These are phyloP conservation scores for Russula sp. DNA, from an alignment of 768 basidiomycete genomes.

Conservation along the genomic window DNA sequence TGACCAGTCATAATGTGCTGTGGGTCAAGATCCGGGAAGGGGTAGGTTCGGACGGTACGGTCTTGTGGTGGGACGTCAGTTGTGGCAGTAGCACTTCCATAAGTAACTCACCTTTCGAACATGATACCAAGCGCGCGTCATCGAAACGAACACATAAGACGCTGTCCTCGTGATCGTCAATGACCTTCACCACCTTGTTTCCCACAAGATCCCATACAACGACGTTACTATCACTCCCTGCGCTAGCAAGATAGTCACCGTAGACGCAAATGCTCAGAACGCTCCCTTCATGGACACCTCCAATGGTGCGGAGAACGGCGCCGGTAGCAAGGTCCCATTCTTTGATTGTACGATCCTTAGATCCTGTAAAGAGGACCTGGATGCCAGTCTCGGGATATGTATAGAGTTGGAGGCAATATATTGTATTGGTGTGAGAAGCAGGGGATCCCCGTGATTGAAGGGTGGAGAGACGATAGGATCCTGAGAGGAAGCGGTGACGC, in stretches of 20 bases:
- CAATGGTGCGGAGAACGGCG: constrained; percentile 59
- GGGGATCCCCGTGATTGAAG: constrained; percentile 56
- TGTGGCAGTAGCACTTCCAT: constrained; percentile 2
- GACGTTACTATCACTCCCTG: constrained; percentile 69
- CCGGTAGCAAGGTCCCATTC: constrained; percentile 74
- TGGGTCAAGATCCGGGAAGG: constrained; percentile 58
- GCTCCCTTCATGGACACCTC: constrained; percentile 63
- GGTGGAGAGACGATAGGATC: constrained; percentile 54
- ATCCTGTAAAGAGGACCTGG: constrained; percentile 78
- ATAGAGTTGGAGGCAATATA: constrained; percentile 79
- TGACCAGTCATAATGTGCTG: constrained; percentile 64
- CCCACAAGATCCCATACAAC: constrained; percentile 65
- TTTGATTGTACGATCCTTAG: constrained; percentile 68
- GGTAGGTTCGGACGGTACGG: constrained; percentile 69
- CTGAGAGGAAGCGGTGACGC: constrained; percentile 55
- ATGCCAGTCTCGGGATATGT: constrained; percentile 60
- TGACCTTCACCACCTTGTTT: constrained; percentile 49
- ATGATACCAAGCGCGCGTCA: constrained; percentile 61
- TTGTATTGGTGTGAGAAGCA: constrained; percentile 61
- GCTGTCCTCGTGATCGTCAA: constrained; percentile 74
- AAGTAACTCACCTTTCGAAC: constrained; percentile 64
- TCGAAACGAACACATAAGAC: constrained; percentile 78
- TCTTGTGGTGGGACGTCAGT: constrained; percentile 42
- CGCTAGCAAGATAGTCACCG: constrained; percentile 65
- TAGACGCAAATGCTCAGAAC: constrained; percentile 72